phyloP scores from a whole-genome alignment of 345 rosid species.

The Rhodomyrtus tomentosa region DNA sequence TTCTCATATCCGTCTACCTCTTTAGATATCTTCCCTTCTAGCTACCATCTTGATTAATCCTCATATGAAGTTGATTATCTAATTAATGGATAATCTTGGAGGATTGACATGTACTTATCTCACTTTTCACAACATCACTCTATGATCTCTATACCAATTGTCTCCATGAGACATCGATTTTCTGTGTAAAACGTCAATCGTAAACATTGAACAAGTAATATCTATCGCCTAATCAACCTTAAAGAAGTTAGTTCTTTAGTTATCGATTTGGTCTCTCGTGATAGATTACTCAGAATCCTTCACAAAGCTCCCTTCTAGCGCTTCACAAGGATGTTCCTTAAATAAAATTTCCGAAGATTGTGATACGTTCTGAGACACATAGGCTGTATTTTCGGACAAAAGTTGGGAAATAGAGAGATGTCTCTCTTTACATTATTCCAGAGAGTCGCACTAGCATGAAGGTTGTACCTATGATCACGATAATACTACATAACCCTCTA shows the following conservation, averaged over 20 bases:
- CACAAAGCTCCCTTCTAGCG: neutral
- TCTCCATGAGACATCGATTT: neutral
- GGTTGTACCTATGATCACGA: neutral
- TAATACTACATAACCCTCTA: neutral
- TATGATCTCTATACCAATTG: neutral
- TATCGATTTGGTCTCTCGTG: neutral
- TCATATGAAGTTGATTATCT: neutral
- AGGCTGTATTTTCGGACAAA: neutral
- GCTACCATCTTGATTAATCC: no score
- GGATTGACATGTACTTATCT: neutral
- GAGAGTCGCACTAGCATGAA: no score
- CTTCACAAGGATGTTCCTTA: neutral
- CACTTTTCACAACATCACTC: neutral
- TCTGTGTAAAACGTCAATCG: neutral
- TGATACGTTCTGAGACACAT: neutral
- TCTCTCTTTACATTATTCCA: neutral
- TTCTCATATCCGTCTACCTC: no score
- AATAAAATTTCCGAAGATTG: neutral
- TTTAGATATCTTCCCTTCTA: no score
- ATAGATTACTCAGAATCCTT: neutral
- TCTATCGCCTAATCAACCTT: neutral
- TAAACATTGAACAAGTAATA: neutral
- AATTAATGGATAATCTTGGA: neutral
- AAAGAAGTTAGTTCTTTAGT: neutral
- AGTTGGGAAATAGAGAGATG: neutral